These are phyloP conservation scores for Trypanosoma mega DNA, from an alignment of 208 protist genomes.

Conservation along the genomic window DNA sequence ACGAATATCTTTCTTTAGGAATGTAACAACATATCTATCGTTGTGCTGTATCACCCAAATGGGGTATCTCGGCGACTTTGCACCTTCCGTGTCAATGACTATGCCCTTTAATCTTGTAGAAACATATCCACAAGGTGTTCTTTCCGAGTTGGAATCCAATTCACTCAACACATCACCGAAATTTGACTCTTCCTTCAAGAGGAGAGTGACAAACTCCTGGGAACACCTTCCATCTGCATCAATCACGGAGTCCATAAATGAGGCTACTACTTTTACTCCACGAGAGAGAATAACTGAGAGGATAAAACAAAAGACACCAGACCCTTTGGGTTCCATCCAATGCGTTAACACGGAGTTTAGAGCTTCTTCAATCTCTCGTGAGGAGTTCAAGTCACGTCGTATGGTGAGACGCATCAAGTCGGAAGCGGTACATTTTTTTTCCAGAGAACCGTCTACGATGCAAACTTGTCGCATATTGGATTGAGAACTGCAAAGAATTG, in stretches of 20 bases:
- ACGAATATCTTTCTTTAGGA: slow-evolving; percentile 68
- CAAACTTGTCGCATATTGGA: slow-evolving; percentile 49
- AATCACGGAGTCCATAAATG: slow-evolving; percentile 31
- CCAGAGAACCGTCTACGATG: slow-evolving; percentile 45
- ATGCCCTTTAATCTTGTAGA: slow-evolving; percentile 4
- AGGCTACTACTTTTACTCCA: slow-evolving; percentile 37
- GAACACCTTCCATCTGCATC: slow-evolving; percentile 36
- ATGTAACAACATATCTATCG: slow-evolving; percentile 64
- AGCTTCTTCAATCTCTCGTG: slow-evolving; percentile 41
- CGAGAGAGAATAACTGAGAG: slow-evolving; percentile 71
- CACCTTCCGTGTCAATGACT: neutral
- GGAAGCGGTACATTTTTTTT: neutral
- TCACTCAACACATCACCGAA: slow-evolving; percentile 17
- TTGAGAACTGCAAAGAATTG: slow-evolving; percentile 58
- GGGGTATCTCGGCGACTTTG: slow-evolving; percentile 45
- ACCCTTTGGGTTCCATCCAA: slow-evolving; percentile 58
- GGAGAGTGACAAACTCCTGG: slow-evolving; percentile 40
- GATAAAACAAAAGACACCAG: slow-evolving; percentile 70
- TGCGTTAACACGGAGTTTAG: slow-evolving; percentile 31
- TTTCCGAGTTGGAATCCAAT: neutral
- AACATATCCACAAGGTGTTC: slow-evolving; percentile 14
- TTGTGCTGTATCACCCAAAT: slow-evolving; percentile 78
- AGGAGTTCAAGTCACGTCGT: slow-evolving; percentile 36
- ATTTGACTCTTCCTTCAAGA: slow-evolving; percentile 25
- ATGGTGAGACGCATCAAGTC: slow-evolving; percentile 15